Evolutionary conservation across 495 filamentous ascomycete species (phyloP).

Genomic region (Schizothecium vesticola): DNA sequence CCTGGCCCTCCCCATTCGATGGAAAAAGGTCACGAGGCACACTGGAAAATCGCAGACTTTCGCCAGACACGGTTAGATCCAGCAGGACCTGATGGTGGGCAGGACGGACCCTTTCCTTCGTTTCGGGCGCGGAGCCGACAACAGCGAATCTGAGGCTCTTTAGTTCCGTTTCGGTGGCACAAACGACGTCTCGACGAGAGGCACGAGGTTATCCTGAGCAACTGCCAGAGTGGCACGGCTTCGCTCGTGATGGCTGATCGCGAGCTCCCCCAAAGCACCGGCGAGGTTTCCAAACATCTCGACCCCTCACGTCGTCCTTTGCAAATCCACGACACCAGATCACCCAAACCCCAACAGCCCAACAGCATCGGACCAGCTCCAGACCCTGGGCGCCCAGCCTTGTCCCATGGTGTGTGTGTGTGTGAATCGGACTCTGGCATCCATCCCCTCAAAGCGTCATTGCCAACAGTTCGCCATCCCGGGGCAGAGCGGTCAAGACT

Average conservation of each 20-base stretch:
- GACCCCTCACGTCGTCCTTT: background rate
- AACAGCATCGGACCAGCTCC: background rate
- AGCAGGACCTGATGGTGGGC: background rate
- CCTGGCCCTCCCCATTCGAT: slow-evolving; percentile 13
- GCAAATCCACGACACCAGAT: background rate
- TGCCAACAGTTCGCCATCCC: background rate
- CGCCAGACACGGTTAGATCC: slow-evolving; percentile 5
- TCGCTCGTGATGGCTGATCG: background rate
- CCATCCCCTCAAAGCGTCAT: background rate
- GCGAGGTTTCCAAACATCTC: background rate
- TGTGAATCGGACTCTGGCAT: background rate
- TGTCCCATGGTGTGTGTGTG: background rate
- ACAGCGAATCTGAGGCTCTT: background rate
- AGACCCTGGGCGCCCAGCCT: background rate
- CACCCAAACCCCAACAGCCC: background rate
- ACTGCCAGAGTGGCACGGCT: background rate
- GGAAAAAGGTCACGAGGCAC: slow-evolving; percentile 15
- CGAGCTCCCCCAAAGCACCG: background rate
- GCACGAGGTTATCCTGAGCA: background rate
- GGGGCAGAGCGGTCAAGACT: background rate
- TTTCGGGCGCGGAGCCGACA: background rate
- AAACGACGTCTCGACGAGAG: background rate
- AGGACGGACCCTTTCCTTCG: background rate
- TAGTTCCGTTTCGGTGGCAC: background rate
- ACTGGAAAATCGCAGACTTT: slow-evolving; percentile 9